Evolutionary conservation across 2,329 filamentous ascomycete genomes (phyloP).

Genomic region (Exophiala sp.): DNA sequence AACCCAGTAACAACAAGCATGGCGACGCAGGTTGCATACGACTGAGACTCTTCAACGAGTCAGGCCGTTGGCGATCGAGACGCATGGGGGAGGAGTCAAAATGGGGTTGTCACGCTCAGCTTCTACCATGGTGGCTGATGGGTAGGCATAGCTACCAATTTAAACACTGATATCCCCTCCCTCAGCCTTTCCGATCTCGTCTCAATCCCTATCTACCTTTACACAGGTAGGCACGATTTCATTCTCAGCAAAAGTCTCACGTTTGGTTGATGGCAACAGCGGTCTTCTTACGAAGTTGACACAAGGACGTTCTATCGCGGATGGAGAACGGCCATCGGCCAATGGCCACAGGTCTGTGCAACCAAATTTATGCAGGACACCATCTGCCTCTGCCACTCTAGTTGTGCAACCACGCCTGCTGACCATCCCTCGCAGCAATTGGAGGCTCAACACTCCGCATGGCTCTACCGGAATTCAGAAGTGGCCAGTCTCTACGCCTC

Average conservation of each 20-base stretch:
- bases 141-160: constrained; percentile 1
- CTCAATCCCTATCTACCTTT: neutral
- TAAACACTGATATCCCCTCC: constrained; percentile 5
- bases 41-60: too few relatives aligned
- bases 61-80: too few relatives aligned
- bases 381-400: neutral
- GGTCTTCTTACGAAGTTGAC: neutral
- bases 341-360: constrained; percentile 15
- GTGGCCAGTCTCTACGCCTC: neutral
- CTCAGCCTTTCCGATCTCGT: neutral
- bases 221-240: neutral
- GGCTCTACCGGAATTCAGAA: neutral
- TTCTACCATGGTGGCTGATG: neutral
- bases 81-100: neutral
- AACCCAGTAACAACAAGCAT: too few relatives aligned
- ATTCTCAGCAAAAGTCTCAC: neutral
- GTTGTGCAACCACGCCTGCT: constrained; percentile 8
- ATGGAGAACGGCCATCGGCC: neutral
- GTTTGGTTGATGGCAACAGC: neutral
- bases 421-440: constrained; percentile 6
- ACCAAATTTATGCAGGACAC: constrained; percentile 13
- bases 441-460: neutral
- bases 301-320: neutral
- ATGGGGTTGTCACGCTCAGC: neutral
- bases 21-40: too few relatives aligned